A percentile compares a stretch with the other conserved stretches of the same genome.
Conservation (phyloP, 306 rosid species). For the Aeschynomene evenia region DNA sequence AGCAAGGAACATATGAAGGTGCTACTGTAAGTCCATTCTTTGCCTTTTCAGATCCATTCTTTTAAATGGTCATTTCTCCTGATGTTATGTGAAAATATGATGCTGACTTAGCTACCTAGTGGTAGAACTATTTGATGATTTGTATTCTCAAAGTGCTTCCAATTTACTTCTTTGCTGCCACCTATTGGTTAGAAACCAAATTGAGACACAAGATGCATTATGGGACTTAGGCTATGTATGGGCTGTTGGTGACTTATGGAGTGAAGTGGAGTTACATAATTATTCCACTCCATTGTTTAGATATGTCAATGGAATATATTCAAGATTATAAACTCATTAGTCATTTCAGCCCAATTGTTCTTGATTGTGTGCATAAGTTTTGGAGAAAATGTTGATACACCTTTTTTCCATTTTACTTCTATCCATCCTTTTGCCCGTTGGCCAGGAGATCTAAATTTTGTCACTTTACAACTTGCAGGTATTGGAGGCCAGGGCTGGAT, state of each 20-base stretch:
- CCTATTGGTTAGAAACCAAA: not conserved
- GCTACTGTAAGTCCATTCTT: conserved; percentile 78
- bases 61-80: not conserved
- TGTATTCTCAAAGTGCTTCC: conserved; percentile 5
- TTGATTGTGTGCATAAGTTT: not conserved
- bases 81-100: conserved; percentile 8
- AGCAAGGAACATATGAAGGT: conserved; percentile 96
- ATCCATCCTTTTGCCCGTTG: conserved; percentile 18
- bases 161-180: not conserved
- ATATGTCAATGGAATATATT: too few relatives aligned
- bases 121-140: not conserved
- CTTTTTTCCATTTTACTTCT: not conserved
- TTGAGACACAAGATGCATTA: not conserved
- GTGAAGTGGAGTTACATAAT: too few relatives aligned
- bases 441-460: conserved; percentile 6
- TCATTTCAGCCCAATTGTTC: too few relatives aligned
- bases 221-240: too few relatives aligned
- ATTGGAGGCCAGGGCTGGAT: conserved; percentile 91
- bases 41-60: conserved; percentile 7
- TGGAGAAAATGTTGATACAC: conserved; percentile 5
- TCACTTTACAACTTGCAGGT: conserved; percentile 56
- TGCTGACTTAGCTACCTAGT: not conserved
- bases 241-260: too few relatives aligned
- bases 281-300: too few relatives aligned
- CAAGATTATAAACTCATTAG: too few relatives aligned